Percentiles rank a stretch among this genome's conserved stretches.
These are phyloP conservation scores for Trypanosoma avium DNA, from an alignment of 208 protist species.

Conservation along the genomic window DNA sequence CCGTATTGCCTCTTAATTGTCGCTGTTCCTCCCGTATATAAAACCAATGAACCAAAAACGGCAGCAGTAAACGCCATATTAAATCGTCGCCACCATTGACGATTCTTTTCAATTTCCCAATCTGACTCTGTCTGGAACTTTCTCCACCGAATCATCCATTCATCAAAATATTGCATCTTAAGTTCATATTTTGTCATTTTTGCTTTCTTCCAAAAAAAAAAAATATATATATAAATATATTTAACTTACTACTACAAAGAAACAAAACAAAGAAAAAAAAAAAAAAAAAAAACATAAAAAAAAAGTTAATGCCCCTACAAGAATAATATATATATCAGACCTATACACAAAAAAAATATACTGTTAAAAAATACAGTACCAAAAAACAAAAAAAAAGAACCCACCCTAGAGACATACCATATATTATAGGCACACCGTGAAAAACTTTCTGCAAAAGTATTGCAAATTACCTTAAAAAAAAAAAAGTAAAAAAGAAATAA, in stretches of 20 bases:
- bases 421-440: no score
- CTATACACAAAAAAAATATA: no score
- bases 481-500: constrained; percentile 14
- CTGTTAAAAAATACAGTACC: no score
- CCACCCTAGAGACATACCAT: no score
- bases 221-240: constrained; percentile 7
- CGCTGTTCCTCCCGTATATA: constrained; percentile 74
- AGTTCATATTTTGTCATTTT: constrained; percentile 77
- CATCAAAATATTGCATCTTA: constrained; percentile 88
- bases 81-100: constrained; percentile 80
- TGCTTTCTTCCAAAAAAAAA: no score
- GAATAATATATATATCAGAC: no score
- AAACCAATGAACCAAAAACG: constrained; percentile 44
- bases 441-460: no score
- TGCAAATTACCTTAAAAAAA: not conserved
- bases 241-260: constrained; percentile 5
- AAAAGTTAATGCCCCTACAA: no score
- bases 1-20: constrained; percentile 82
- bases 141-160: constrained; percentile 92
- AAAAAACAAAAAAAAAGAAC: no score
- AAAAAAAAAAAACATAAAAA: constrained; percentile 21
- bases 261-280: constrained; percentile 2
- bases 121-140: constrained; percentile 91
- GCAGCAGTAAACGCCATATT: constrained; percentile 51
- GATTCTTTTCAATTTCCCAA: constrained; percentile 85